Base-by-base conservation (phyloP, 2,329 filamentous ascomycete genomes). In the Aureobasidium pullulans region DNA sequence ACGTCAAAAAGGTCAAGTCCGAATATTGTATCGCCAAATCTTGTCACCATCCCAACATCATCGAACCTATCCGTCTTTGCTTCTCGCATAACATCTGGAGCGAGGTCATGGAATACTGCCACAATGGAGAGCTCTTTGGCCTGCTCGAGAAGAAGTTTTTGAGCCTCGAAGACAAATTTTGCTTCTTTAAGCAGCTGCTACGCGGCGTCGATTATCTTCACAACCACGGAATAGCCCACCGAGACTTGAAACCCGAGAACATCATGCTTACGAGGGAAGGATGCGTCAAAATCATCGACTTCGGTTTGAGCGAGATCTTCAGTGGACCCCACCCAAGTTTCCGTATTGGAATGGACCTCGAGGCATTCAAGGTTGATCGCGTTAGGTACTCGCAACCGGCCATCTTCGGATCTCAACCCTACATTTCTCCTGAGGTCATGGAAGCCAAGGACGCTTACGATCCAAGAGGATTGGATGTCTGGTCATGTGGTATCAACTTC, bases 21-120 rank as follows among this genome's bases (percentile, higher is more conserved):
- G 91, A 96, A 71, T 96, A 85, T 75, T 90, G 86, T 71, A 91
- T 96, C 64, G 89, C 89, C 62, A 92, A 92, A 76, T 90, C 88
- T 64, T 75, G 92, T 62, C 84, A 90, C 67, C 90, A 96, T 70
- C 89, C 90, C 53, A 96, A 96, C 71, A 89, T 96, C 66, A 88
- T 96, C 63, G 83, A 90, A 72, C 92, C 89, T 0, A 76, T 91
- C 59, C 84, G 86, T 32, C 79, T 96, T 6, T 94, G 90, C 75
- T 84, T 48, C 32, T 81, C 91, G 65, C 82, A 85, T 65, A 84
- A 83, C 34, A 84, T 87, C 40, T 95, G 89, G 88, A 92, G 90
- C 70, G 89, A 95, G 70, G 89, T 96, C 59, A 96, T 96, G 91
- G 90, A 96, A 70, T 95, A 89, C 71, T 96, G 91, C 75, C 81